These are phyloP conservation scores for Dothiorella sarmentorum DNA, from an alignment of 2,329 filamentous ascomycete species.

Conservation along the genomic window DNA sequence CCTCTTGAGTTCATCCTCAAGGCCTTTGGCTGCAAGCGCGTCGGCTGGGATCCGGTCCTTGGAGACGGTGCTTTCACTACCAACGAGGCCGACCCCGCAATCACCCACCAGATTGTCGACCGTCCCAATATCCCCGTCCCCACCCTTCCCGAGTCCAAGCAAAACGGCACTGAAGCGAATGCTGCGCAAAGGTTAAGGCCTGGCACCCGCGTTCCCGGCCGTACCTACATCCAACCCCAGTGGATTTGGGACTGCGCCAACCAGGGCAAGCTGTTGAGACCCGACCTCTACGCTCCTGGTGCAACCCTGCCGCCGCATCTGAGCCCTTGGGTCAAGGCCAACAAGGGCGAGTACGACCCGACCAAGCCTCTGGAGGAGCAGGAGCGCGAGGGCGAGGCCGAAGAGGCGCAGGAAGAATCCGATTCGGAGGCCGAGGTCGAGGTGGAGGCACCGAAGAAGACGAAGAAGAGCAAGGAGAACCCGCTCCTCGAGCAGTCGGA, in stretches of 20 bases:
- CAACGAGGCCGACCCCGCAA: constrained; percentile 79
- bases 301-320: constrained; percentile 88
- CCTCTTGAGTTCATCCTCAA: constrained; percentile 90
- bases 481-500: constrained; percentile 38
- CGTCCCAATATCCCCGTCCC: constrained; percentile 63
- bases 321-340: constrained; percentile 89
- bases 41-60: constrained; percentile 89
- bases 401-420: constrained; percentile 61
- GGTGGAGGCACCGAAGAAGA: constrained; percentile 40
- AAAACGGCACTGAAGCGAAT: constrained; percentile 41
- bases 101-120: constrained; percentile 96
- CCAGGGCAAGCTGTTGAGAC: constrained; percentile 79
- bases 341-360: constrained; percentile 87
- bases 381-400: constrained; percentile 79
- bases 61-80: constrained; percentile 91
- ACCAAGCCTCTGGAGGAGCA: constrained; percentile 81
- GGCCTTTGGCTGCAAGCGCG: constrained; percentile 90
- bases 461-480: constrained; percentile 27
- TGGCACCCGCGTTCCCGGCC: constrained; percentile 74
- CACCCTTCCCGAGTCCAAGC: constrained; percentile 38
- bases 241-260: constrained; percentile 99
- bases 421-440: constrained; percentile 41
- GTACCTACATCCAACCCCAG: constrained; percentile 92
- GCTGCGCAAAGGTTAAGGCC: constrained; percentile 26
- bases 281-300: constrained; percentile 86